A percentile compares a stretch with the other conserved stretches of the same genome.
Evolutionary conservation across 345 rosid species (phyloP).

Genomic region (Salix koriyanagi): DNA sequence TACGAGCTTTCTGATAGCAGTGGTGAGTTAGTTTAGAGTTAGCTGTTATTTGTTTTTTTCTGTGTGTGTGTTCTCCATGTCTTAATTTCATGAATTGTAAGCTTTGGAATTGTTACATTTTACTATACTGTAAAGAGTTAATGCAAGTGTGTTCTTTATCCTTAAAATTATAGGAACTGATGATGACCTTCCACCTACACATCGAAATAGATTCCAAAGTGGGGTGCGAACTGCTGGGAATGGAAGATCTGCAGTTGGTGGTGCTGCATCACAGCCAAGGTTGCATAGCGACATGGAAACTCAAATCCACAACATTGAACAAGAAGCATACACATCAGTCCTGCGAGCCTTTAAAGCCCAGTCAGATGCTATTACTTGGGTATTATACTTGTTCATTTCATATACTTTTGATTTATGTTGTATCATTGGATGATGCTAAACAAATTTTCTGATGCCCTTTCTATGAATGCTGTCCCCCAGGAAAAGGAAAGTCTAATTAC

Average conservation of each 20-base stretch:
- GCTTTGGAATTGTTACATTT: neutral
- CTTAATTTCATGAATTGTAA: neutral
- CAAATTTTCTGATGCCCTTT: neutral
- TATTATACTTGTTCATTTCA: conserved; percentile 22
- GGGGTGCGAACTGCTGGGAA: conserved; percentile 66
- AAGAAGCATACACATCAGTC: conserved; percentile 82
- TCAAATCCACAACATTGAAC: conserved; percentile 85
- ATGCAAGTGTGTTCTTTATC: neutral
- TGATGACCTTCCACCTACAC: conserved; percentile 96
- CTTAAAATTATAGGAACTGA: conserved; percentile 69
- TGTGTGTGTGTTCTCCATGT: neutral
- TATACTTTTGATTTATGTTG: neutral
- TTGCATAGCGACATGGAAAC: conserved; percentile 80
- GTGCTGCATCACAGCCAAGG: conserved; percentile 59
- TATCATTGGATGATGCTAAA: neutral
- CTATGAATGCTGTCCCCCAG: conserved; percentile 33
- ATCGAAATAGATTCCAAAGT: conserved; percentile 81
- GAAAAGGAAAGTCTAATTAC: conserved; percentile 94
- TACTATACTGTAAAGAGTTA: neutral
- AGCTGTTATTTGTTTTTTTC: neutral
- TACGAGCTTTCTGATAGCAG: conserved; percentile 39
- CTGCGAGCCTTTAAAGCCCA: conserved; percentile 97
- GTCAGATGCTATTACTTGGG: conserved; percentile 98
- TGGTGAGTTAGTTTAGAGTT: conserved; percentile 25
- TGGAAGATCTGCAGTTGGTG: conserved; percentile 71